Evolutionary conservation across 2,329 filamentous ascomycete genomes (phyloP), one percentile per base, ranked within the genome.

Genomic region (Graphium sp.): DNA sequence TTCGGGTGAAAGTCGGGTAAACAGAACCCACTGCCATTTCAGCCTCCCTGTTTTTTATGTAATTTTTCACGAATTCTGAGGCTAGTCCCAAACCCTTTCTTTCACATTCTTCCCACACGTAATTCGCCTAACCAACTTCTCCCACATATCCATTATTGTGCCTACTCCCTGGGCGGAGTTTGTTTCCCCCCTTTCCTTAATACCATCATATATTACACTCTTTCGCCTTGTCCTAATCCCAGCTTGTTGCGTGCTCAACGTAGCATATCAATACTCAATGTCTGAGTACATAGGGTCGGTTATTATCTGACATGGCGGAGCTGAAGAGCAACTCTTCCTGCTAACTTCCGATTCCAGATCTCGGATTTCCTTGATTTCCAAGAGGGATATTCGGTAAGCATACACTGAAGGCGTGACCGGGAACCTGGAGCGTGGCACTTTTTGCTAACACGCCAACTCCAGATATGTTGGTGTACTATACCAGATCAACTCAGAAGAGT

Each of bases 401-500:
- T 30, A 23, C 30, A 16, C 26, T 26, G 14, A 25, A 8, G 14
- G 10, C 10, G 13, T 20, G 9, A 18, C n/a, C 14, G 12, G 18
- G 20, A 15, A 22, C 16, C 24, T 14, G 8, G n/a, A 12, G 11
- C 24, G 14, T 26, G 7, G 11, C 14, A 8, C 9, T 17, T 7
- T 29, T 29, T 33, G 21, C 25, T 29, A 27, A 33, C 32, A 24
- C 52, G 37, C 29, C 35, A 32, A 33, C 31, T 35, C 34, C 46
- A 94, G 85, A 56, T 95, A 95, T 60, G 82, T 92, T 47, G 89
- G 89, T 41, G 87, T 80, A 31, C 74, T 98, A 29, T 84, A 94
- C 58, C 82, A 94, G 53, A 98, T 98, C 68, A 94, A 94, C 56
- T 92, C 87, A 36, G 85, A 93, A 53, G 80, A 83, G 42, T 91